Evolutionary conservation across 768 basidiomycete genomes (phyloP), one percentile per base, ranked within the genome.

Genomic region (Gloeophyllum trabeum): DNA sequence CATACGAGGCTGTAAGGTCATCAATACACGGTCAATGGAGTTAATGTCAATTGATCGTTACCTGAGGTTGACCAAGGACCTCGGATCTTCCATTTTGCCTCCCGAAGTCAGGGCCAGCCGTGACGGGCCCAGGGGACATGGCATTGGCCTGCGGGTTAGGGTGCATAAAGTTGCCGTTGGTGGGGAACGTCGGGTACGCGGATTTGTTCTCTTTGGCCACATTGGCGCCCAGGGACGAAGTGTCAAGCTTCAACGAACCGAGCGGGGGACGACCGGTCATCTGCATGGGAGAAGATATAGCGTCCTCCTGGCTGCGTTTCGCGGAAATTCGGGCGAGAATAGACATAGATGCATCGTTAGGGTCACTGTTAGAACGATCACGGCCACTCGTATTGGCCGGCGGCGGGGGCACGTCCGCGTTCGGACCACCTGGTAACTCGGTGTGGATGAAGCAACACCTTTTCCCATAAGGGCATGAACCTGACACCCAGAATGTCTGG

Each of bases 371-470:
- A 6, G 87, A 83, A 30, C 84, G 82, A 40, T 72, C 71, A 39
- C 75, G 77, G 10, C 70, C 70, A 55, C 75, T 71, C 25, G 64
- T 54, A 25, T 50, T 51, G 43, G 71, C 67, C 39, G 75, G 71
- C 24, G 74, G 76, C 26, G 77, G 67, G 21, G 68, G 61, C 21
- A 69, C 68, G 24, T 69, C 71, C 25, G 73, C 66, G 37, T 73
- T 73, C 43, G 74, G 73, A 35, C 73, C 67, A 35, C 70, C 67
- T 14, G 87, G 84, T 35, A 88, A 68, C 53, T 86, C 87, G 2
- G 89, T 91, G 54, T 92, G 89, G 52, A 92, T 91, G 71, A 92
- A 92, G 65, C 89, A 92, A 61, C 89, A 92, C 43, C 89, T 66
- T 61, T 90, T 90, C 41, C 90, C 89, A 50, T 92, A 92, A 0